These are phyloP conservation scores for Ceratocystis eucalypticola DNA, from an alignment of 2,329 filamentous ascomycete species.

Conservation along the genomic window DNA sequence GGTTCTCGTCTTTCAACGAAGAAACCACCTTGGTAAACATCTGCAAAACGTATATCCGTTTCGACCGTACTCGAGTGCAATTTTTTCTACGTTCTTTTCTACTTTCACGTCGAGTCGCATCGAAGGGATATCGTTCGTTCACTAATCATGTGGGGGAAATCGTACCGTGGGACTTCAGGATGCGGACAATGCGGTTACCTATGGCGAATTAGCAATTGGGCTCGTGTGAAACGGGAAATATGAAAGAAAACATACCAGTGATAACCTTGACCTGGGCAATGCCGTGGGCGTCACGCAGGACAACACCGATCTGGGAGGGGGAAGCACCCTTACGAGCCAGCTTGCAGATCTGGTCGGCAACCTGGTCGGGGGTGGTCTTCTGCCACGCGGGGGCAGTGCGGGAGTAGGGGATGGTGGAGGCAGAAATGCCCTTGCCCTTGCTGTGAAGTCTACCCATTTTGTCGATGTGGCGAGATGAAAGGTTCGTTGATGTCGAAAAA, in stretches of 20 bases:
- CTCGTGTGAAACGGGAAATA: neutral
- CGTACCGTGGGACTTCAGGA: slow-evolving; percentile 96
- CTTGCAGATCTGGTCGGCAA: slow-evolving; percentile 98
- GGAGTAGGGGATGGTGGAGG: slow-evolving; percentile 93
- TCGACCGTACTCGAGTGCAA: slow-evolving; percentile 15
- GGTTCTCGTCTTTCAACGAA: slow-evolving; percentile 16
- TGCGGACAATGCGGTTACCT: slow-evolving; percentile 99
- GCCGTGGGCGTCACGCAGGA: slow-evolving; percentile 96
- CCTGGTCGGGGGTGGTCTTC: slow-evolving; percentile 96
- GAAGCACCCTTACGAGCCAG: slow-evolving; percentile 98
- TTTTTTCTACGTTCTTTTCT: neutral
- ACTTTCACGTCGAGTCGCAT: slow-evolving; percentile 15
- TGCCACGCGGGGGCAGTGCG: slow-evolving; percentile 86
- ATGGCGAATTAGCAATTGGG: slow-evolving; percentile 29
- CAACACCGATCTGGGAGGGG: slow-evolving; percentile 94
- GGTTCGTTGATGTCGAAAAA: slow-evolving; percentile 18
- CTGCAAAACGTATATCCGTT: slow-evolving; percentile 13
- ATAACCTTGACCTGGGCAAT: slow-evolving; percentile 96
- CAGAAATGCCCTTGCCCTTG: slow-evolving; percentile 98
- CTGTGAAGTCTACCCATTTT: slow-evolving; percentile 96
- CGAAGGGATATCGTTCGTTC: slow-evolving; percentile 25
- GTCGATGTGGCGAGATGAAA: slow-evolving; percentile 30
- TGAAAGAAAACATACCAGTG: slow-evolving; percentile 56
- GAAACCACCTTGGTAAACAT: slow-evolving; percentile 19
- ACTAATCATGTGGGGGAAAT: slow-evolving; percentile 29